Evolutionary conservation across 2,329 filamentous ascomycete species (phyloP).

Genomic region (Colletotrichum destructivum): DNA sequence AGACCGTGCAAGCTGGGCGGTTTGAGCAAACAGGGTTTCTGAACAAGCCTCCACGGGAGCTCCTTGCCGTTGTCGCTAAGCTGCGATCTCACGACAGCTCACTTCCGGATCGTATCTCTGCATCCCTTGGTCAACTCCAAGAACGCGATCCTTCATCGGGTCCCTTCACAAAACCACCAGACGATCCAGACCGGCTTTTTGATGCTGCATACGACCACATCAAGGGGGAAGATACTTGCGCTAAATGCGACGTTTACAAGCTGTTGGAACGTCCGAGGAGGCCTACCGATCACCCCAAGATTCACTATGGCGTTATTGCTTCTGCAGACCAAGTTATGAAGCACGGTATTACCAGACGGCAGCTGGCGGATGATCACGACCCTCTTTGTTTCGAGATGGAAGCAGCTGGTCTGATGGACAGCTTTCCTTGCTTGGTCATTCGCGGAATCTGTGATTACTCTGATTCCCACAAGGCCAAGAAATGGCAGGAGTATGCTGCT

Average conservation of each 20-base stretch:
- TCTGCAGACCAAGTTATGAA: conserved; percentile 44
- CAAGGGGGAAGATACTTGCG: not conserved
- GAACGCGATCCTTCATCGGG: not conserved
- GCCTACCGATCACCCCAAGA: not conserved
- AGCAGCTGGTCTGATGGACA: conserved; percentile 46
- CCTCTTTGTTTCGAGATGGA: conserved; percentile 50
- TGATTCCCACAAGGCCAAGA: conserved; percentile 55
- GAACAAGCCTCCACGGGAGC: conserved; percentile 42
- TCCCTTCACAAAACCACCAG: not conserved
- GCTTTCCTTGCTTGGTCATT: conserved; percentile 52
- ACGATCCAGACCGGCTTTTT: conserved; percentile 5
- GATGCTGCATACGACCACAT: conserved; percentile 11
- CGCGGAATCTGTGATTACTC: conserved; percentile 57
- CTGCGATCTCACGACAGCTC: conserved; percentile 7
- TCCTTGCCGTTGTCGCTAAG: conserved; percentile 37
- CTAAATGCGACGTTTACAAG: not conserved
- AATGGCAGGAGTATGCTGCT: conserved; percentile 54
- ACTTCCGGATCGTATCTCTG: not conserved
- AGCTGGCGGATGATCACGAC: not conserved
- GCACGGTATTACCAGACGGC: not conserved
- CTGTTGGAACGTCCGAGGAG: not conserved
- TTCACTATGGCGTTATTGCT: conserved; percentile 43
- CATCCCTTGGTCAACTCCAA: not conserved
- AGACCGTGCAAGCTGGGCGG: conserved; percentile 29
- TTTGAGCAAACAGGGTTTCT: conserved; percentile 39